A percentile compares a stretch with the other conserved stretches of the same genome.
phyloP scores from a whole-genome alignment of 2,329 filamentous ascomycete species.

The Penicillium glabrum region DNA sequence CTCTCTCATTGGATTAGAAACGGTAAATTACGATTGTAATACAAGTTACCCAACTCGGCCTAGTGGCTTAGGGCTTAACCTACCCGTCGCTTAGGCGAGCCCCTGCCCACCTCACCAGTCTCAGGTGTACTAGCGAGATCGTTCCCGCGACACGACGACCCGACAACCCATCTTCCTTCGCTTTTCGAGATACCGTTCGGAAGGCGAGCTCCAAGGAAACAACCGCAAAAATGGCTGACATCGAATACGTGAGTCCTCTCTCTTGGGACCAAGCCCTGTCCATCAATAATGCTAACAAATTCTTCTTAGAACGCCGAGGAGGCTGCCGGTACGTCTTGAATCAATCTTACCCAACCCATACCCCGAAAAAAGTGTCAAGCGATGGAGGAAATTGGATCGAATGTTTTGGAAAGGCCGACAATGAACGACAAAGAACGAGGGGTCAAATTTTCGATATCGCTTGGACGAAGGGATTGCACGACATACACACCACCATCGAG shows the following conservation, averaged over 20 bases:
- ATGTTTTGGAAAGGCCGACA: conserved; percentile 5
- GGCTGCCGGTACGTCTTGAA: conserved; percentile 69
- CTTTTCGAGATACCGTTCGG: conserved; percentile 47
- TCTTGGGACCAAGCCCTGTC: background rate
- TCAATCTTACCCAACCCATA: conserved; percentile 18
- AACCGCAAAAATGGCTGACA: conserved; percentile 78
- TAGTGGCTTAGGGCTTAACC: conserved; percentile 42
- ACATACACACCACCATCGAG: conserved; percentile 15
- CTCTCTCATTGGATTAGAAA: background rate
- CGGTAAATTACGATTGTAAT: conserved; percentile 4
- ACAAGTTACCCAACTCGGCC: conserved; percentile 17
- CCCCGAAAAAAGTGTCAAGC: conserved; percentile 8
- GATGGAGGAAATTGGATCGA: conserved; percentile 3
- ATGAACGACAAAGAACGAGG: background rate
- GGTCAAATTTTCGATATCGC: conserved; percentile 17
- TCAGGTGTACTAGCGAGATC: conserved; percentile 28
- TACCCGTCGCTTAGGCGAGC: conserved; percentile 46
- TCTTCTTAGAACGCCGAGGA: conserved; percentile 81
- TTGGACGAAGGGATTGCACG: conserved; percentile 15
- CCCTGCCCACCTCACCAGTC: conserved; percentile 36
- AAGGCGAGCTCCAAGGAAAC: conserved; percentile 46
- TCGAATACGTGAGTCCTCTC: conserved; percentile 72
- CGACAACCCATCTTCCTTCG: conserved; percentile 41
- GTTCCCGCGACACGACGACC: conserved; percentile 41
- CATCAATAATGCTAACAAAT: conserved; percentile 36